Evolutionary conservation across 2,329 filamentous ascomycete genomes (phyloP), one percentile per base, ranked within the genome.

Genomic region (Sarocladium oryzae): DNA sequence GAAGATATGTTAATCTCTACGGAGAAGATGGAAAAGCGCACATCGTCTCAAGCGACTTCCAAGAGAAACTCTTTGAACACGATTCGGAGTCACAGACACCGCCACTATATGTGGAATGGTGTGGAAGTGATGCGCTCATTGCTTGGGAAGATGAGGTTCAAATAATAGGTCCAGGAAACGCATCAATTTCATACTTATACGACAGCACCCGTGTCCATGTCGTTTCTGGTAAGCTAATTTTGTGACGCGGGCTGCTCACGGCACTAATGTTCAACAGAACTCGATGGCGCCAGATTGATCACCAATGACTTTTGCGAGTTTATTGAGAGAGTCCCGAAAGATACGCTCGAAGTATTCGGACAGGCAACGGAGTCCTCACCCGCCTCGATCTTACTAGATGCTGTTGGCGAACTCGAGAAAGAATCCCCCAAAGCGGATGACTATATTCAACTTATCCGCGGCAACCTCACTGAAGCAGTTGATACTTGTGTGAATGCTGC

Each of bases 71-170:
- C 55, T 92, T 90, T 63, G 91, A 97, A 69, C 92, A 97, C 63
- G 84, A 96, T 61, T 92, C 91, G 1, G 85, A 85, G 58, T 91
- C 89, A 9, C 86, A 86, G 65, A 95, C 89, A 4, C 78, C 85
- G 1, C 93, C 93, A 3, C 86, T 89, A 60, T 89, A 93, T 56
- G 78, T 99, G 55, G 86, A 93, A 60, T 99, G 93, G 93, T 99
- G 93, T 66, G 93, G 93, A 4, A 92, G 93, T 60, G 92, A 97
- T 67, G 89, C 91, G 13, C 87, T 96, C 24, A 82, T 99, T 60
- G 91, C 91, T 0, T 99, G 93, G 93, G 93, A 97, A 63, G 93
- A 99, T 63, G 93, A 99, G 66, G 85, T 99, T 3, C 93, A 96
- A 63, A 78, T 99, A 24, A 86, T 99, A 54, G 93, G 92, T 0